phyloP scores from a whole-genome alignment of 73 alveolate genomes.

The Paramecium primaurelia region DNA sequence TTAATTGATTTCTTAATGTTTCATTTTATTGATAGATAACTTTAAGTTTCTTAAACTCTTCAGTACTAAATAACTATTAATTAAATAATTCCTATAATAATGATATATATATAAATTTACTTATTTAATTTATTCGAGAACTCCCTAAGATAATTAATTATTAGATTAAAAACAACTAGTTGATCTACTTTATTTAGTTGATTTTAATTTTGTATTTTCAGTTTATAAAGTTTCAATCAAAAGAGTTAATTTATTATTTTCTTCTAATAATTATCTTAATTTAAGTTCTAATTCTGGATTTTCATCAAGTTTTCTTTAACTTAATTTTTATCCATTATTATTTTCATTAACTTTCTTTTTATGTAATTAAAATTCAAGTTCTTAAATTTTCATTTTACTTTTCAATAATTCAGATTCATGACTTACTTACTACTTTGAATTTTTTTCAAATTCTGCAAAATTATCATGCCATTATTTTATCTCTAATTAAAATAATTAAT shows the following conservation, averaged over 20 bases:
- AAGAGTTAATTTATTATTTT: neutral
- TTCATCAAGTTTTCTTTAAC: neutral
- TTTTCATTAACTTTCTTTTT: neutral
- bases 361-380: constrained; percentile 34
- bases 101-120: neutral
- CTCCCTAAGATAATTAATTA: neutral
- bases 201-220: neutral
- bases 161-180: neutral
- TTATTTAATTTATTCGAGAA: neutral
- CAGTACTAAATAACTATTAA: neutral
- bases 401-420: constrained; percentile 31
- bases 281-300: neutral
- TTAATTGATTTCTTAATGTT: neutral
- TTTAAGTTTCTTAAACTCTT: neutral
- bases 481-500: neutral
- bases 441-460: constrained; percentile 21
- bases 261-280: constrained; percentile 1
- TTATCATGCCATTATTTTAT: constrained; percentile 38
- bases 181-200: neutral
- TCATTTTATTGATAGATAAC: neutral
- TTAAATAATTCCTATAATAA: neutral
- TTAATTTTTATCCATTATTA: neutral
- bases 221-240: neutral
- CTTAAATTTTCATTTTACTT: constrained; percentile 29
- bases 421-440: neutral